These are phyloP conservation scores for Scenedesmus sp. DNA, from an alignment of 163 green algal species.

Conservation along the genomic window DNA sequence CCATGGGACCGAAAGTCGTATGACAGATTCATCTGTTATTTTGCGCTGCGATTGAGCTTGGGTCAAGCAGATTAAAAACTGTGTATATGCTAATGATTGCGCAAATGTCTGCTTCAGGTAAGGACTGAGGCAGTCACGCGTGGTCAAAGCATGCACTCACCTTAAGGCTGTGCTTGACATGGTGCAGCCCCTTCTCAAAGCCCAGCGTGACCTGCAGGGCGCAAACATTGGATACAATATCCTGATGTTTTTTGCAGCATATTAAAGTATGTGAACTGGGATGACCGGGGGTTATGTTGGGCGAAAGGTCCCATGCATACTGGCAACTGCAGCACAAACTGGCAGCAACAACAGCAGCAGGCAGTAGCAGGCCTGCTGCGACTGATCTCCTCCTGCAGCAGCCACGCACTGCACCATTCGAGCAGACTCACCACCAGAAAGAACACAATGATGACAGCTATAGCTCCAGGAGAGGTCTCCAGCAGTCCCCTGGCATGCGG, in stretches of 20 bases:
- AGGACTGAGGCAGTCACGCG: too few relatives aligned
- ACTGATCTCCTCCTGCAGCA: too few relatives aligned
- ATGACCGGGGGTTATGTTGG: neutral
- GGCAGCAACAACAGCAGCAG: neutral
- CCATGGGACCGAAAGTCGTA: too few relatives aligned
- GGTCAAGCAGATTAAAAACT: too few relatives aligned
- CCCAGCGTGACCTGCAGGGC: conserved; percentile 23
- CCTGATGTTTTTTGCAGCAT: too few relatives aligned
- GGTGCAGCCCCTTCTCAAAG: conserved; percentile 52
- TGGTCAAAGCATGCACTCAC: neutral
- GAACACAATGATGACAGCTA: conserved; percentile 55
- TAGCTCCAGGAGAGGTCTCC: conserved; percentile 17
- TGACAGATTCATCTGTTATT: too few relatives aligned
- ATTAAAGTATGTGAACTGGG: too few relatives aligned
- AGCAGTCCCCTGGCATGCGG: neutral
- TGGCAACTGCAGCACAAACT: neutral
- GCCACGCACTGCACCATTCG: neutral
- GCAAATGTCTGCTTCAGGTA: too few relatives aligned
- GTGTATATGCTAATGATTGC: too few relatives aligned
- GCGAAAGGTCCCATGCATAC: neutral
- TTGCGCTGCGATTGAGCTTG: too few relatives aligned
- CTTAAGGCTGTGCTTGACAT: neutral
- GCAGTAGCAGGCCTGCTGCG: neutral
- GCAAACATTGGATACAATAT: neutral
- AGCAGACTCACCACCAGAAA: conserved; percentile 44